Base-by-base conservation (phyloP, 345 rosid genomes). In the Citrus mangshanensis region DNA sequence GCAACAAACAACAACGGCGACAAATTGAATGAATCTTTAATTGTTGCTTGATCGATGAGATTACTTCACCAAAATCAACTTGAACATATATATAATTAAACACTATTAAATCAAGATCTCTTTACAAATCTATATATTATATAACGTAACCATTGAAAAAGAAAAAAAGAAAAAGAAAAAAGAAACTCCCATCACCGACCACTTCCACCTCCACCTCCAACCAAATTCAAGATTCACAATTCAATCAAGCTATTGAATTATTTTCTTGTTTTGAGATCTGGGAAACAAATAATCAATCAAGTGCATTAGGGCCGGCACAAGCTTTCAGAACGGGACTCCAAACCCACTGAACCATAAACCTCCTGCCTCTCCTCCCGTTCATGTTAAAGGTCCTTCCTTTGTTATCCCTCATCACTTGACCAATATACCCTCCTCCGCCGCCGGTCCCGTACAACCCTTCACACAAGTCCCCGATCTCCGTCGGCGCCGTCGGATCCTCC, bases 401-500 rank as follows among this genome's bases (percentile, higher is more conserved):
- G 27, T 74, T 65, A n/a, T 93, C 99, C 54, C 79, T 83, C 94
- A 90, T 88, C 22, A 96, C 95, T 78, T 91, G 94, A 69, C 99
- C 98, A 13, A 88, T 91, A 68, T 94, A 96, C 72, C 97, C 95
- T 6, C 98, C 99, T 3, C 99, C 99, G 0, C 97, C 99, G 0
- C 99, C 99, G 3, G 88, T 94, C 14, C 99, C 99, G 80, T 96
- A 96, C 82, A 93, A 49, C 3, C 98, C 99, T 61, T 96, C 97
- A 25, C 98, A 94, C 24, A 93, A 56, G 74, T 94, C 97, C 6
- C 91, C 98, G 0, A 93, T 96, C 87, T 93, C 99, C 34, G 94
- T 91, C 71, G 99, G 99, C 7, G 98, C 94, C 13, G 94, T 94
- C 14, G 99, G 99, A 42, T 96, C 99, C 79, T 92, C 97, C 9